phyloP scores from a whole-genome alignment of 2,329 filamentous ascomycete species.

The Diaporthe velutina region DNA sequence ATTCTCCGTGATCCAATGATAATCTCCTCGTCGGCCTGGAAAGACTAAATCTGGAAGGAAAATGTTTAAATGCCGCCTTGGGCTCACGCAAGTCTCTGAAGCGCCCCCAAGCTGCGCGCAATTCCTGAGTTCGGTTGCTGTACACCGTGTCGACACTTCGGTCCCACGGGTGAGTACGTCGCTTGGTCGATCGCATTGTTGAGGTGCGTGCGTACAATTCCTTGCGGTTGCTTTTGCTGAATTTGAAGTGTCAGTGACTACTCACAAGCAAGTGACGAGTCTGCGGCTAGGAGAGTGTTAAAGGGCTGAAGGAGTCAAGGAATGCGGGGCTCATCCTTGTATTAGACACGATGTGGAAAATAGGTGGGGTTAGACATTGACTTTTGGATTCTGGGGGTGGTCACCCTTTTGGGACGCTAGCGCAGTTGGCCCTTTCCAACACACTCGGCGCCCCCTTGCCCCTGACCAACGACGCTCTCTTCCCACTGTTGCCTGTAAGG shows the following conservation, averaged over 20 bases:
- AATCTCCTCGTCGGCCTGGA: not conserved
- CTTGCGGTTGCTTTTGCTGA: not conserved
- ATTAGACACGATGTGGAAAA: too few relatives aligned
- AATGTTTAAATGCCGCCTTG: not conserved
- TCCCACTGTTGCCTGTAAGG: not conserved
- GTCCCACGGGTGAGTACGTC: not conserved
- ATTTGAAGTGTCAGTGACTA: not conserved
- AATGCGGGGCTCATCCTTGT: not conserved
- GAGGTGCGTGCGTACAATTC: not conserved
- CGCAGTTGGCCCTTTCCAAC: too few relatives aligned
- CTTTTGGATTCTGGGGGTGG: too few relatives aligned
- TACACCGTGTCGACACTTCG: not conserved
- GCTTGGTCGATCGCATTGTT: not conserved
- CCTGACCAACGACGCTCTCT: not conserved
- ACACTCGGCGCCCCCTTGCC: not conserved
- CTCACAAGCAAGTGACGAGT: not conserved
- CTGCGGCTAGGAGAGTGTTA: not conserved
- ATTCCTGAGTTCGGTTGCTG: not conserved
- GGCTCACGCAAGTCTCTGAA: not conserved
- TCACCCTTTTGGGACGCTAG: too few relatives aligned
- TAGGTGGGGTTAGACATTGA: too few relatives aligned
- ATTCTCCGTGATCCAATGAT: not conserved
- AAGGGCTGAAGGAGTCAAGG: not conserved
- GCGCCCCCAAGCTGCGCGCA: not conserved
- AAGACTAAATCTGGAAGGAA: not conserved